Conservation (phyloP, 2,329 filamentous ascomycete genomes). For the Colletotrichum melonis region DNA sequence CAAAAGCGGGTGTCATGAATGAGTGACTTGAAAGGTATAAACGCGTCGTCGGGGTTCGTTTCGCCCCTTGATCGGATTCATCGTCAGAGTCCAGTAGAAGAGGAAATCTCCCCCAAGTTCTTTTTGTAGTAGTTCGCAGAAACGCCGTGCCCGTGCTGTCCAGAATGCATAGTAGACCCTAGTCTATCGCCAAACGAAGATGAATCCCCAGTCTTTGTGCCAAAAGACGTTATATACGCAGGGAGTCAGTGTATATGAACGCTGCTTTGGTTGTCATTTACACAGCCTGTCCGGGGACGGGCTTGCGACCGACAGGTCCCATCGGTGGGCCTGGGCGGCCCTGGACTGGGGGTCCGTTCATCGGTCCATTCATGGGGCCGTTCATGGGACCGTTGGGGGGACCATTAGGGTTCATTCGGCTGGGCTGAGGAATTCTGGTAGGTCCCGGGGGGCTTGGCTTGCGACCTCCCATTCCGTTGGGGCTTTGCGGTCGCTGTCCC, state of each 20-base stretch:
- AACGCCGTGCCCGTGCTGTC: constrained; percentile 35
- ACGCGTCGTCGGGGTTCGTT: constrained; percentile 22
- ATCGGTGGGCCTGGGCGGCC: constrained; percentile 41
- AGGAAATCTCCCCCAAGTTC: background rate
- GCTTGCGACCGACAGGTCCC: constrained; percentile 63
- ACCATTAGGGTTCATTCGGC: constrained; percentile 57
- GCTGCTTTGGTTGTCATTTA: constrained; percentile 6
- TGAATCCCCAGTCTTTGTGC: constrained; percentile 29
- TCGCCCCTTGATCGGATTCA: constrained; percentile 25
- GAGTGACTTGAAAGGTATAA: constrained; percentile 38
- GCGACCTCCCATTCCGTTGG: constrained; percentile 50
- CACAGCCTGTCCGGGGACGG: constrained; percentile 57
- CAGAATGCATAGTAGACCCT: constrained; percentile 35
- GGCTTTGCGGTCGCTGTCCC: constrained; percentile 53
- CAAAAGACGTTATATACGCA: constrained; percentile 33
- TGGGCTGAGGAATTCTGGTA: constrained; percentile 51
- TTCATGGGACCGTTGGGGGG: background rate
- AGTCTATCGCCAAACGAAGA: constrained; percentile 36
- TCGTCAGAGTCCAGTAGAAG: constrained; percentile 22
- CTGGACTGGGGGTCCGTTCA: constrained; percentile 38
- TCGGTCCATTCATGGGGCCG: background rate
- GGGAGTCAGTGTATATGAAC: constrained; percentile 18
- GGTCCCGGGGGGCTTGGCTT: constrained; percentile 57
- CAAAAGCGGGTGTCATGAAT: constrained; percentile 36
- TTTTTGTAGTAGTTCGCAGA: constrained; percentile 32